Conservation (phyloP, 768 basidiomycete genomes). For the Fistulinella prunicolor region DNA sequence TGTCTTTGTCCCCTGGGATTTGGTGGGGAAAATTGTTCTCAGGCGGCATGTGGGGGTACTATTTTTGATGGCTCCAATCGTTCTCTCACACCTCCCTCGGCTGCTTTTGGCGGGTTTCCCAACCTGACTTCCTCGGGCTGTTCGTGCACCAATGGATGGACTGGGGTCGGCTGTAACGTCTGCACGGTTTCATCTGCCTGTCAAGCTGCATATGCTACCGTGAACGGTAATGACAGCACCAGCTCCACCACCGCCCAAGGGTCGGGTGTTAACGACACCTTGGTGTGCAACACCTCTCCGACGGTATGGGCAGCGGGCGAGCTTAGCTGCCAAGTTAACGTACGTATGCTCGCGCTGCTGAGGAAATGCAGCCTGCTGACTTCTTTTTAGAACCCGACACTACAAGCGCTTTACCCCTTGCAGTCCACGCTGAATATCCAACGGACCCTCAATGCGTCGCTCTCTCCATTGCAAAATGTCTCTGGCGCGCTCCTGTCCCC, state of each 20-base stretch:
- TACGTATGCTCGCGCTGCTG: constrained; percentile 39
- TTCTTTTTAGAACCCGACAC: constrained; percentile 68
- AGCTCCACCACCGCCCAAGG: constrained; percentile 23
- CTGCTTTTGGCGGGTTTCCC: constrained; percentile 42
- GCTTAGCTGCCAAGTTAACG: constrained; percentile 81
- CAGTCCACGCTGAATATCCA: constrained; percentile 73
- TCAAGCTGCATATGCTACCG: constrained; percentile 53
- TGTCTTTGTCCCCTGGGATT: constrained; percentile 85
- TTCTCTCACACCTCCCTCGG: constrained; percentile 43
- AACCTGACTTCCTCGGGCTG: constrained; percentile 71
- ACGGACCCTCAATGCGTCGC: constrained; percentile 64
- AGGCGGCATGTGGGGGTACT: constrained; percentile 75
- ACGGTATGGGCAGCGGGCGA: constrained; percentile 76
- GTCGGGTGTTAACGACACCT: constrained; percentile 52
- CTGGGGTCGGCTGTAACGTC: constrained; percentile 76
- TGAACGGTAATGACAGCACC: constrained; percentile 33
- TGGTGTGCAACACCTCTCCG: constrained; percentile 70
- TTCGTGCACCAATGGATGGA: constrained; percentile 72
- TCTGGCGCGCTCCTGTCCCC: constrained; percentile 35
- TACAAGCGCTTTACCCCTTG: constrained; percentile 74
- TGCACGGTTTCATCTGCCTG: constrained; percentile 69
- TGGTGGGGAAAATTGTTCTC: constrained; percentile 65
- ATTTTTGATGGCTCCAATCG: constrained; percentile 70
- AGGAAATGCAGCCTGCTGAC: background rate
- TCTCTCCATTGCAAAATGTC: constrained; percentile 53